phyloP scores from a whole-genome alignment of 2,329 filamentous ascomycete species.

The Dothiorella sarmentorum region DNA sequence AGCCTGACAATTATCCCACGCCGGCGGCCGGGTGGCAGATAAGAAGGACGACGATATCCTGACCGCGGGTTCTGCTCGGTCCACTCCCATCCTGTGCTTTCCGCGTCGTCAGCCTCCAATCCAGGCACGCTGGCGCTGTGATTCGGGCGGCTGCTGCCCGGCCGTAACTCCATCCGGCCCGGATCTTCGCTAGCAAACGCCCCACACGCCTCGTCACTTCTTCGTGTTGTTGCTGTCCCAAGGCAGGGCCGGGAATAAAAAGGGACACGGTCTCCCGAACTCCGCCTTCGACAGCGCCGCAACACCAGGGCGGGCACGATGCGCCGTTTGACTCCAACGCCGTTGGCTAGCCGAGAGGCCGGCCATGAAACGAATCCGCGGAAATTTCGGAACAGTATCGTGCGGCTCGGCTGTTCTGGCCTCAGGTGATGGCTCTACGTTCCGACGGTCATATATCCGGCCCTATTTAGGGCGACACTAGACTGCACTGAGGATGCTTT shows the following conservation, averaged over 20 bases:
- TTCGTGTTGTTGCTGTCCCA: too few relatives aligned
- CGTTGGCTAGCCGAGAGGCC: neutral
- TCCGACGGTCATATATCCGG: conserved; percentile 8
- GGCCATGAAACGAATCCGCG: neutral
- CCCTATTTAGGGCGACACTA: conserved; percentile 3
- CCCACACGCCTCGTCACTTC: too few relatives aligned
- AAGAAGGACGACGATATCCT: neutral
- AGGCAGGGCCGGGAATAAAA: too few relatives aligned
- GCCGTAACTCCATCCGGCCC: too few relatives aligned
- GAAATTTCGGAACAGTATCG: neutral
- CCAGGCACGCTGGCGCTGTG: too few relatives aligned
- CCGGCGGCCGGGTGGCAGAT: too few relatives aligned
- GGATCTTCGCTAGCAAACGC: too few relatives aligned
- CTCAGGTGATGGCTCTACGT: neutral
- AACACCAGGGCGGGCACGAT: neutral
- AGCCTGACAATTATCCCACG: neutral
- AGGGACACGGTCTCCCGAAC: neutral
- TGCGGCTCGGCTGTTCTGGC: conserved; percentile 1
- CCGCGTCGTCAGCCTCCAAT: too few relatives aligned
- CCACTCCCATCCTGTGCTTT: too few relatives aligned
- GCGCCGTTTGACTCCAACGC: neutral
- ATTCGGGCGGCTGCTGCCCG: too few relatives aligned
- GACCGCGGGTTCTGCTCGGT: too few relatives aligned
- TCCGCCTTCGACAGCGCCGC: neutral
- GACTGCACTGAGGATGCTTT: neutral